Percentiles rank a stretch among this genome's conserved stretches.
phyloP scores from a whole-genome alignment of 495 filamentous ascomycete species.

The Annulohypoxylon nitens region DNA sequence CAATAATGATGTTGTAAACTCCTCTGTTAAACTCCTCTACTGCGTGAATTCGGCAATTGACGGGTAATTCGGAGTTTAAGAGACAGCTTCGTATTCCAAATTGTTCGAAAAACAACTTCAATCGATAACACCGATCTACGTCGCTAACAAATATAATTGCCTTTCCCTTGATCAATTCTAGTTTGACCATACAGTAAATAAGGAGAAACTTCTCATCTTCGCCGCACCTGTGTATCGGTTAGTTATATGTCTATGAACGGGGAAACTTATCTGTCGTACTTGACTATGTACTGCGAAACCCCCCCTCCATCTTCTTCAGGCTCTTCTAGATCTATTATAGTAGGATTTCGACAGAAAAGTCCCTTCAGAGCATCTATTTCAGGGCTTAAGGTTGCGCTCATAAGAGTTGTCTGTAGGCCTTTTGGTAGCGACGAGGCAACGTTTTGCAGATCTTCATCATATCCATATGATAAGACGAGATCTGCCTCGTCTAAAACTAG shows the following conservation, averaged over 20 bases:
- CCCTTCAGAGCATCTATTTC: constrained; percentile 89
- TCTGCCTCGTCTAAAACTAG: constrained; percentile 97
- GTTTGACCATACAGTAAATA: constrained; percentile 92
- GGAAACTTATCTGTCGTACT: constrained; percentile 58
- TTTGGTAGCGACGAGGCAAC: constrained; percentile 81
- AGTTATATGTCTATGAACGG: constrained; percentile 16
- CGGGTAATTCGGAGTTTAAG: constrained; percentile 92
- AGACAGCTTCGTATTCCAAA: constrained; percentile 95
- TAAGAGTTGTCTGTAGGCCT: constrained; percentile 89
- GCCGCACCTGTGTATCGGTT: constrained; percentile 69
- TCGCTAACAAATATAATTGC: constrained; percentile 94
- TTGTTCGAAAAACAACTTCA: constrained; percentile 97
- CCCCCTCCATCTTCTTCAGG: constrained; percentile 76
- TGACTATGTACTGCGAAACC: constrained; percentile 88
- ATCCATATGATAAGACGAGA: constrained; percentile 93
- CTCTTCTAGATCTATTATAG: constrained; percentile 79
- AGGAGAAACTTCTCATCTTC: constrained; percentile 98
- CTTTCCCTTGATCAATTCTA: constrained; percentile 94
- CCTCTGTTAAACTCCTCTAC: constrained; percentile 98
- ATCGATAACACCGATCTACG: constrained; percentile 90
- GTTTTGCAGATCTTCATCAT: constrained; percentile 87
- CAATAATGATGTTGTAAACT: constrained; percentile 97
- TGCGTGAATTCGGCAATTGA: constrained; percentile 92
- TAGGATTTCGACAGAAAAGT: constrained; percentile 86
- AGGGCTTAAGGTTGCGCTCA: constrained; percentile 89